A percentile compares a stretch with the other conserved stretches of the same genome.
phyloP scores from a whole-genome alignment of 805 yeast genomes.

The Zygoascus bituminiphila region DNA sequence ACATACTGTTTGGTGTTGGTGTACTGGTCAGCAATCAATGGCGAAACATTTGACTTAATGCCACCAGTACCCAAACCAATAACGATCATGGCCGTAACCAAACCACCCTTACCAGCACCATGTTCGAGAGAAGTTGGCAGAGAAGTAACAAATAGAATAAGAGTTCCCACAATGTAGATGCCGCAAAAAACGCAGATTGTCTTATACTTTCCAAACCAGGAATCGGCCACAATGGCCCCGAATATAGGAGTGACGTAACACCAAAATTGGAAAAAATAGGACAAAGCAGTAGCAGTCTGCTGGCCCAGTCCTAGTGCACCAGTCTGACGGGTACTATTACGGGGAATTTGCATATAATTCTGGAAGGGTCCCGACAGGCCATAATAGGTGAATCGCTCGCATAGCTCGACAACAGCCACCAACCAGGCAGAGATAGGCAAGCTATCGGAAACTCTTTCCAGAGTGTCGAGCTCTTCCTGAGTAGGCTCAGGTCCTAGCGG shows the following conservation, averaged over 20 bases:
- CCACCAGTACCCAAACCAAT: constrained; percentile 78
- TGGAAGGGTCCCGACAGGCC: constrained; percentile 71
- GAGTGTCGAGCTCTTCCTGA: constrained; percentile 42
- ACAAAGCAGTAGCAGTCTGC: constrained; percentile 60
- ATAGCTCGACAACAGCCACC: constrained; percentile 64
- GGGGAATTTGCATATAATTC: constrained; percentile 58
- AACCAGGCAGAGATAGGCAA: constrained; percentile 53
- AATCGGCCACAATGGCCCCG: constrained; percentile 71
- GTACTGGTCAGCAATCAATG: constrained; percentile 67
- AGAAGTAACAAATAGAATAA: constrained; percentile 61
- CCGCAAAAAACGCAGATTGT: constrained; percentile 56
- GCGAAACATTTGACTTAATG: constrained; percentile 68
- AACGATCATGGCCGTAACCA: constrained; percentile 44
- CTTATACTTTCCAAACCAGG: constrained; percentile 62
- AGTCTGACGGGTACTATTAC: constrained; percentile 27
- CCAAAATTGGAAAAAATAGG: constrained; percentile 74
- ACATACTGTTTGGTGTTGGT: constrained; percentile 54
- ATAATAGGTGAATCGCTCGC: constrained; percentile 76
- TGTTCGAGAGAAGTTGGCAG: constrained; percentile 46
- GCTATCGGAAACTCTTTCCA: constrained; percentile 44
- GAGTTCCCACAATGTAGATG: constrained; percentile 53
- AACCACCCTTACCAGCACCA: constrained; percentile 53
- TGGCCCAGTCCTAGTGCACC: constrained; percentile 55
- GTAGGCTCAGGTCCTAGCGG: constrained; percentile 35
- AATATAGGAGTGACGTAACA: constrained; percentile 72